Base-by-base conservation (phyloP, 192 early-diverging fungal species). In the Gryganskiella cystojenkinii region DNA sequence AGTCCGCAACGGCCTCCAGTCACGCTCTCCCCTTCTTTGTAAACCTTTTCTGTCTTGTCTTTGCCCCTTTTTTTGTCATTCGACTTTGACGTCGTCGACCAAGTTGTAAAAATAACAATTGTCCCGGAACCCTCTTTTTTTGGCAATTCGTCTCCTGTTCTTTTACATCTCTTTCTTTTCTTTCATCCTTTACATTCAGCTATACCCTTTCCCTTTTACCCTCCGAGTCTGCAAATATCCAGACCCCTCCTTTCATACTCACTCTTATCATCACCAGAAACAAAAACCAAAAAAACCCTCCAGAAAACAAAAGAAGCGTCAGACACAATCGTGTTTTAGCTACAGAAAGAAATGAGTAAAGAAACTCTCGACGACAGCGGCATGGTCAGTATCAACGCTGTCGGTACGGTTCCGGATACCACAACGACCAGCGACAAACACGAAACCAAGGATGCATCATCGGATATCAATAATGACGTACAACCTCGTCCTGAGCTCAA, bases 331-430 rank as follows among this genome's bases (percentile, higher is more conserved):
- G 37, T 15, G 19, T 1, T 11, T 15, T 30, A 46, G 58, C 7
- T 20, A 46, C 19, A 14, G 7, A 61, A 46, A 31, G 17, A 33
- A 31, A 55, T 9, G 1, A 45, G 44, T 45, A 19, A 45, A 19
- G 44, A 45, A 5, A 65, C 28, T 28, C 52, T 31, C 10, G 56
- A 33, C 31, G 51, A 46, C 51, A 56, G 4, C 31, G 51, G 31
- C 54, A 55, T 45, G 27, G 58, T 75, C 58, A 67, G 64, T 58
- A 60, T 74, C 62, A 61, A 42, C 28, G 64, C 63, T 45, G 71
- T 46, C 49, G 47, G 71, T 60, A 28, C 64, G 4, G 51, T 64
- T 56, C 52, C 46, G 51, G 73, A 62, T 67, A 61, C 54, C 50
- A 7, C 30, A 24, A 24, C 40, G 11, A n/a, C 64, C 10, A 24